Evolutionary conservation across 78 protist genomes (phyloP), one percentile per base, ranked within the genome.

Genomic region (Chrysochromulina tobinii): DNA sequence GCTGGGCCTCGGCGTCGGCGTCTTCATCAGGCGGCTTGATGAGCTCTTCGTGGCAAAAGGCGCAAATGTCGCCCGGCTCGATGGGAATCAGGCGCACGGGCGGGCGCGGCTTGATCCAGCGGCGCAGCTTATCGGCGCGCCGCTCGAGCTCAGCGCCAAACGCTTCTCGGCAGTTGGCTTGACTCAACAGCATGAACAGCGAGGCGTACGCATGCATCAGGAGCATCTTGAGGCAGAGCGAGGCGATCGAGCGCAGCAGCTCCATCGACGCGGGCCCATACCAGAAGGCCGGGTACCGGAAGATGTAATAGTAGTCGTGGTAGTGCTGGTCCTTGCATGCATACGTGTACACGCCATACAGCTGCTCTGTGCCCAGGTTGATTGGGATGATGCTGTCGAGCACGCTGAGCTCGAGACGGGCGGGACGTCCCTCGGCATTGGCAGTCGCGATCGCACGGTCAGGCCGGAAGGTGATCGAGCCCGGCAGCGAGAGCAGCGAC

Each of bases 121-220:
- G 51, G 27, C 83, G 83, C 58, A 27, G 3, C 4, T 57, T 54
- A 12, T 75, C 83, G 20, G 21, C 6, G 27, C 83, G 54, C 18
- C 83, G 51, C 57, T 1, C 11, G 58, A 50, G 27, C 83, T 75
- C 83, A 15, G 83, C 83, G n/a, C 3, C 20, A 12, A 75, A 75
- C 20, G 83, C 83, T 1, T 75, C 83, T 12, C 83, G 55, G 57
- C 25, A 18, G 57, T 75, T 75, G 58, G 83, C 21, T 23, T 75
- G 83, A 9, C 58, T 57, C 12, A 75, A n/a, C 12, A 75, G 83
- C 83, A 75, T 75, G 83, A 75, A 75, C 5, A 75, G 57, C 14
- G 83, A 11, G 57, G 83, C 83, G 57, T 75, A 75, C n/a, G 83
- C 83, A n/a, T 75, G 83, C 83, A 75, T 75, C 23, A 75, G 83